Base-by-base conservation (phyloP, 805 yeast genomes). In the Zygotorulaspora danielsina region DNA sequence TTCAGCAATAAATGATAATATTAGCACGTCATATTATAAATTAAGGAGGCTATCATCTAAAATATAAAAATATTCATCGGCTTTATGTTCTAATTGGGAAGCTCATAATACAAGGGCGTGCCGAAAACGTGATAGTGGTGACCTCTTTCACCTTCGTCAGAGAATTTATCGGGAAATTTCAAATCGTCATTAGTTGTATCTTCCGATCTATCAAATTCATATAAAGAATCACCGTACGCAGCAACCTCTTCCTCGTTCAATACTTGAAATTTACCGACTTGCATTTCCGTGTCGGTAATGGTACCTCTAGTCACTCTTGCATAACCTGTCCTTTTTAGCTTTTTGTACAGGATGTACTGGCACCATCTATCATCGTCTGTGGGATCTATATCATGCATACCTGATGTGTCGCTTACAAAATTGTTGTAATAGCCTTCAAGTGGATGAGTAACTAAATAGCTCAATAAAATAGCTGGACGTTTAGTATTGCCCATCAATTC, bases 291-390 rank as follows among this genome's bases (percentile, higher is more conserved):
- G 59, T 93, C 98, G 0, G 98, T 93, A 50, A 93, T 89, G 1
- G 96, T 80, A 6, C 93, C 86, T 57, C 98, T 77, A 32, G 94
- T 80, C 29, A 93, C 82, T 61, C 98, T 78, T 0, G 97, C 97
- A 61, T 93, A 93, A 3, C 95, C 97, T 1, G 83, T 78, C 64
- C 96, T 82, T 60, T 78, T 81, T 63, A 93, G 67, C 44, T 83
- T 81, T 61, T 89, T 84, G 75, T 83, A 93, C 49, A 93, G 67
- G 46, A 93, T 87, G 65, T 93, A 93, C 67, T 93, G 95, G 66
- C 98, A 93, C 98, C 98, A 93, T 67, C 98, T 78, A 58, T 93
- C 98, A 80, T 89, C 85, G 60, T 90, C 97, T 6, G 82, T 70
- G 31, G 89, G 82, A 61, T 93, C 98, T 47, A 93, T 88, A 61